Evolutionary conservation across 2,329 filamentous ascomycete genomes (phyloP).

Genomic region (Fusarium protoensiforme): DNA sequence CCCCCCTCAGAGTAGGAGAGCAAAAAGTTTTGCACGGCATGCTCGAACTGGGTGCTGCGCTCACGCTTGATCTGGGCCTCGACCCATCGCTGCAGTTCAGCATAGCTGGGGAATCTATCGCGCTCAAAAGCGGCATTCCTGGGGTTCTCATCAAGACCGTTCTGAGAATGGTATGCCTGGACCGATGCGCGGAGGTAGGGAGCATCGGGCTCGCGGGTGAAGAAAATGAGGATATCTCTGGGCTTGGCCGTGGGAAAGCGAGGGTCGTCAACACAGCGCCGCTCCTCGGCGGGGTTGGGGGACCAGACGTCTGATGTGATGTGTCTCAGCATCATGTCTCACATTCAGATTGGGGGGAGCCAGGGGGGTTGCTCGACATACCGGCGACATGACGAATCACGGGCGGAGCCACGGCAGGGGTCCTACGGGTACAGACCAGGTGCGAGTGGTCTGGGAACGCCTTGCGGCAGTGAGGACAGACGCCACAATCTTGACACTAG

Average conservation of each 20-base stretch:
- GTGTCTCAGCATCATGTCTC: slow-evolving; percentile 43
- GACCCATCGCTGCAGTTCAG: slow-evolving; percentile 51
- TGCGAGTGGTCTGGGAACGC: slow-evolving; percentile 54
- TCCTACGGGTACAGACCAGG: slow-evolving; percentile 53
- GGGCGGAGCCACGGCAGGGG: slow-evolving; percentile 51
- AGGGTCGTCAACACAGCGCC: slow-evolving; percentile 46
- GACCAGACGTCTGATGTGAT: slow-evolving; percentile 52
- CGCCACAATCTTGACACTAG: slow-evolving; percentile 55
- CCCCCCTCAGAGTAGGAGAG: slow-evolving; percentile 51
- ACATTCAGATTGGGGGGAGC: slow-evolving; percentile 22
- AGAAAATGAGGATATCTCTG: slow-evolving; percentile 51
- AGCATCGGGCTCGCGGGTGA: slow-evolving; percentile 49
- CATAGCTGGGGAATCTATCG: slow-evolving; percentile 51
- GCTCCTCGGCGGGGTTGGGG: slow-evolving; percentile 48
- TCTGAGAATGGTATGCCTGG: slow-evolving; percentile 50
- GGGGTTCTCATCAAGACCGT: slow-evolving; percentile 46
- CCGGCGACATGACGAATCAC: slow-evolving; percentile 52
- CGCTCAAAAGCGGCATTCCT: slow-evolving; percentile 52
- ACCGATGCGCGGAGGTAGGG: slow-evolving; percentile 53
- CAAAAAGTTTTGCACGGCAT: slow-evolving; percentile 52
- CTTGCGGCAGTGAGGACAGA: slow-evolving; percentile 56
- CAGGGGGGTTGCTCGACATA: slow-evolving; percentile 44
- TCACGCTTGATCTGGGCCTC: slow-evolving; percentile 52
- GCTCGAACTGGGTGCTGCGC: slow-evolving; percentile 45
- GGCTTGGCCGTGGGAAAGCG: slow-evolving; percentile 52